These are phyloP conservation scores for Gloeostereum incarnatum DNA, from an alignment of 768 basidiomycete genomes.

Conservation along the genomic window DNA sequence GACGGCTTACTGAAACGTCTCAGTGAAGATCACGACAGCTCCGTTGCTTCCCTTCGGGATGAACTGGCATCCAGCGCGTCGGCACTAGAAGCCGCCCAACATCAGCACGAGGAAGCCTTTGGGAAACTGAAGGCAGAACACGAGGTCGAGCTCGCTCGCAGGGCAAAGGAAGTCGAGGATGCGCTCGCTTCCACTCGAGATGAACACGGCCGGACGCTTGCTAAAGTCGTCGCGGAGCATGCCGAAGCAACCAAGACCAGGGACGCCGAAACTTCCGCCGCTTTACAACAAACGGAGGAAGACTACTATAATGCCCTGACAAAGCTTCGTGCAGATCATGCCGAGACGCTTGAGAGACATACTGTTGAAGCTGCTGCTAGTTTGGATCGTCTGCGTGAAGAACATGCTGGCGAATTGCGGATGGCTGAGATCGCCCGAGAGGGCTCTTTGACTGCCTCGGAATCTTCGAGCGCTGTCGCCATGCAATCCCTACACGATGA, in stretches of 20 bases:
- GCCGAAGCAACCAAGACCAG: constrained; percentile 46
- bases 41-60: constrained; percentile 25
- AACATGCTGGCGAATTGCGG: constrained; percentile 66
- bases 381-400: constrained; percentile 65
- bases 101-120: constrained; percentile 53
- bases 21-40: constrained; percentile 38
- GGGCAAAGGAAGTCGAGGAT: constrained; percentile 45
- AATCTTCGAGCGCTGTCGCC: constrained; percentile 53
- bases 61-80: constrained; percentile 34
- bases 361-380: constrained; percentile 48
- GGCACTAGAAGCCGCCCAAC: constrained; percentile 35
- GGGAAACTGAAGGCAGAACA: constrained; percentile 48
- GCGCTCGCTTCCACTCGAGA: constrained; percentile 35
- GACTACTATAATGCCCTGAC: constrained; percentile 78
- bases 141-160: constrained; percentile 40
- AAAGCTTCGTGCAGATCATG: constrained; percentile 67
- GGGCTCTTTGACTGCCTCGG: constrained; percentile 65
- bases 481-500: constrained; percentile 66
- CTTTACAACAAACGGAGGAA: constrained; percentile 63
- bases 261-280: constrained; percentile 46
- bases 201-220: constrained; percentile 45
- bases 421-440: constrained; percentile 70
- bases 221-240: constrained; percentile 43
- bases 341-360: constrained; percentile 52
- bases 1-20: constrained; percentile 31